Conservation (phyloP, 345 rosid genomes). For the Sapria himalayana region DNA sequence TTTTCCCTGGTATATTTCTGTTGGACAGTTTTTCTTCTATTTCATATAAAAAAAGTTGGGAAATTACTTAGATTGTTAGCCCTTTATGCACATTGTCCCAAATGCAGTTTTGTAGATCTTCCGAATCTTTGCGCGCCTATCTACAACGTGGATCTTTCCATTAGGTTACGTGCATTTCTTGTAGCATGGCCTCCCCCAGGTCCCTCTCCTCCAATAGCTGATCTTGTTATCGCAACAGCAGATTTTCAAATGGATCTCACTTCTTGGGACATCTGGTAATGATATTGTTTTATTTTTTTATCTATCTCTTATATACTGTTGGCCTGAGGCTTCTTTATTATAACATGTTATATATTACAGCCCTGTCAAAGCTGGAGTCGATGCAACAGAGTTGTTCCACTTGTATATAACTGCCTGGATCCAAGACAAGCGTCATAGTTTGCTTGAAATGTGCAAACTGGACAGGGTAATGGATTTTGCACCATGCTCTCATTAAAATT, state of each 20-base stretch:
- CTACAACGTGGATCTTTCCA: slow-evolving; percentile 80
- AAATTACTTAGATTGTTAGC: neutral
- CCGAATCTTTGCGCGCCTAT: slow-evolving; percentile 77
- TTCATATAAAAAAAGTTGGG: too few relatives aligned
- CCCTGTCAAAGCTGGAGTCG: slow-evolving; percentile 82
- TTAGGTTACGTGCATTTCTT: slow-evolving; percentile 67
- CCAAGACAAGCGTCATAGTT: slow-evolving; percentile 73
- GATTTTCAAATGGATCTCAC: slow-evolving; percentile 91
- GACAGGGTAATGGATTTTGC: slow-evolving; percentile 45
- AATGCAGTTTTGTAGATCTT: slow-evolving; percentile 73
- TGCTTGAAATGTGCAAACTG: slow-evolving; percentile 82
- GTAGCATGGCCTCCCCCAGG: slow-evolving; percentile 92
- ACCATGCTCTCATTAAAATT: neutral
- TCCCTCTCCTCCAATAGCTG: slow-evolving; percentile 74
- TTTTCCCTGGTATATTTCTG: neutral
- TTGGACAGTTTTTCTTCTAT: too few relatives aligned
- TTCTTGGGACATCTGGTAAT: slow-evolving; percentile 63
- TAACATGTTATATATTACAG: slow-evolving; percentile 25
- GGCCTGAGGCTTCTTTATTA: too few relatives aligned
- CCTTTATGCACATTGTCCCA: neutral
- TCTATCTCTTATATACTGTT: slow-evolving; percentile 1
- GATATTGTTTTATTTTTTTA: slow-evolving; percentile 6
- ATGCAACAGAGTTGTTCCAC: slow-evolving; percentile 89
- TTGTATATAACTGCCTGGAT: slow-evolving; percentile 90
- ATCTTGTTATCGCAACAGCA: slow-evolving; percentile 81